Evolutionary conservation across 768 basidiomycete species (phyloP), one percentile per base, ranked within the genome.

Genomic region (Pleurotus platypus): DNA sequence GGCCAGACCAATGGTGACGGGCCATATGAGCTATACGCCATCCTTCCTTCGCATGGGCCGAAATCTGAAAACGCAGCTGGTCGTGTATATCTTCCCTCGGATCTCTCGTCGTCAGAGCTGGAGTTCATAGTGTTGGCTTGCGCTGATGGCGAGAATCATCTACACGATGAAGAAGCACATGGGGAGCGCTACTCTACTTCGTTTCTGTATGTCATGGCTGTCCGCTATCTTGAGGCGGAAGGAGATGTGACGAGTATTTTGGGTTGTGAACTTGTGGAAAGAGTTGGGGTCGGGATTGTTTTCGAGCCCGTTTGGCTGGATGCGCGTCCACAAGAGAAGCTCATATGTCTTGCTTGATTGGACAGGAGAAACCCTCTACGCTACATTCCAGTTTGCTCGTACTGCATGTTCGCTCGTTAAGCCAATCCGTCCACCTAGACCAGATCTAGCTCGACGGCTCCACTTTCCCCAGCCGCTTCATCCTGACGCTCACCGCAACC

Each of bases 201-300:
- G n/a, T 50, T 50, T 37, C 49, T 50, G 13, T 50, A 50, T 50
- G 49, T 38, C 22, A 50, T 50, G 49, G 49, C 49, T 13, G 49
- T 50, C 47, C 47, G 47, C 22, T 11, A n/a, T 11, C n/a, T 27
- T 15, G 47, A 49, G 6, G 26, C 30, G 30, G 30, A 35, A 35
- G 30, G 30, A 35, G 30, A 35, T 35, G 30, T 9, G 1, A 35
- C 30, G 30, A 9, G 30, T 30, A 3, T 30, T 30, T 30, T 30
- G 30, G 8, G 30, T 30, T 30, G 27, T 49, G 47, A 27, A 49
- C 27, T 27, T 15, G 20, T 27, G 47, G 46, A 50, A 37, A 27
- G 49, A 11, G 18, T 50, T 30, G 49, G 49, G 15, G 38, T 50
- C 35, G 49, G 49, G 13, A 50, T 38, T 37, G 20, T 50, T 30